Conservation (phyloP, 2,329 filamentous ascomycete species). For the Alternaria gaisen region DNA sequence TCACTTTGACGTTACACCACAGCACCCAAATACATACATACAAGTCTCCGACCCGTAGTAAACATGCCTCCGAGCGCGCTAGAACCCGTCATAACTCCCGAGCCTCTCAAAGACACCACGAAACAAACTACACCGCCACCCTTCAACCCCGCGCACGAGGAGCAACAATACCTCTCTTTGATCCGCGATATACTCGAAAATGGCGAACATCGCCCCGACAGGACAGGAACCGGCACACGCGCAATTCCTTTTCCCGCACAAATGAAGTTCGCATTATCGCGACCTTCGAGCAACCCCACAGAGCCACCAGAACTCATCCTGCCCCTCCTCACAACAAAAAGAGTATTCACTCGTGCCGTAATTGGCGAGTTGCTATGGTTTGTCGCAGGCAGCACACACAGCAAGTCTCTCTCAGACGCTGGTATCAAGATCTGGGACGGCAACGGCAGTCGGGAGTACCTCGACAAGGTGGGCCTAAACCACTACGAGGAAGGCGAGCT, state of each 20-base stretch:
- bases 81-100: conserved; percentile 34
- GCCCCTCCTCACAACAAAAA: conserved; percentile 95
- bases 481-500: conserved; percentile 89
- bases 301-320: conserved; percentile 69
- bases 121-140: conserved; percentile 23
- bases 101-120: conserved; percentile 29
- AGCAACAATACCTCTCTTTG: conserved; percentile 91
- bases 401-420: conserved; percentile 75
- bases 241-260: conserved; percentile 88
- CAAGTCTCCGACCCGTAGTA: not conserved
- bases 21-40: not conserved
- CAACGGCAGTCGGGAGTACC: conserved; percentile 89
- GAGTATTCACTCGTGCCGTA: conserved; percentile 90
- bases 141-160: conserved; percentile 69
- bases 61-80: conserved; percentile 42
- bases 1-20: not conserved
- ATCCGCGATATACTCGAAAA: conserved; percentile 82
- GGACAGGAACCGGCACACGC: conserved; percentile 91
- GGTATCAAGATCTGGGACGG: conserved; percentile 99
- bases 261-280: conserved; percentile 84
- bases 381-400: conserved; percentile 83
- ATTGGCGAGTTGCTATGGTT: conserved; percentile 97
- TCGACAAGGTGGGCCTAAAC: conserved; percentile 82
- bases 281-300: conserved; percentile 54
- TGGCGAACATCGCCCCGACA: conserved; percentile 89